Evolutionary conservation across 2,329 filamentous ascomycete species (phyloP).

Genomic region (Trichoderma polysporum): DNA sequence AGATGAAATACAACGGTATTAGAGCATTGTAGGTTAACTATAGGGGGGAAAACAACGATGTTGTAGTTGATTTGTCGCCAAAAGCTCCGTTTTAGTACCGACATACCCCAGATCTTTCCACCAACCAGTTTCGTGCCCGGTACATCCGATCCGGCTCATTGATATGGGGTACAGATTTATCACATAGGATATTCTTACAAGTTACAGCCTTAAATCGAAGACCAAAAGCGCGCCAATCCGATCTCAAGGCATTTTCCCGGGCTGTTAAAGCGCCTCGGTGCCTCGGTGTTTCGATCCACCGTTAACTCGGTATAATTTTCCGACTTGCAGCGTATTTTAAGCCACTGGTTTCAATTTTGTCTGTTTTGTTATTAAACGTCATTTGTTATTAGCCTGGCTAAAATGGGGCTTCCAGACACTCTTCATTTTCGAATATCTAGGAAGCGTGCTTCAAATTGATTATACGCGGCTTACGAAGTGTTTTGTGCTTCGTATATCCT

Average conservation of each 20-base stretch:
- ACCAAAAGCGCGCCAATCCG: constrained; percentile 17
- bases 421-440: background rate
- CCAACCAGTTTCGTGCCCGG: background rate
- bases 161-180: background rate
- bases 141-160: background rate
- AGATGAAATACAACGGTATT: background rate
- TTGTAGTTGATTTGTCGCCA: background rate
- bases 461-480: background rate
- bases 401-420: background rate
- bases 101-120: background rate
- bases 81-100: background rate
- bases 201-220: background rate
- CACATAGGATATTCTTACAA: background rate
- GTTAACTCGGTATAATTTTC: background rate
- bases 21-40: background rate
- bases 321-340: background rate
- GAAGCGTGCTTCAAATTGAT: background rate
- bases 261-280: background rate
- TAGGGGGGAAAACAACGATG: background rate
- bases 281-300: constrained; percentile 1
- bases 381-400: background rate
- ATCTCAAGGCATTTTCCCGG: constrained; percentile 2
- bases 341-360: background rate
- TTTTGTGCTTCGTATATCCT: background rate
- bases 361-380: background rate